Base-by-base conservation (phyloP, 257 asterid genomes). In the Mentha longifolia region DNA sequence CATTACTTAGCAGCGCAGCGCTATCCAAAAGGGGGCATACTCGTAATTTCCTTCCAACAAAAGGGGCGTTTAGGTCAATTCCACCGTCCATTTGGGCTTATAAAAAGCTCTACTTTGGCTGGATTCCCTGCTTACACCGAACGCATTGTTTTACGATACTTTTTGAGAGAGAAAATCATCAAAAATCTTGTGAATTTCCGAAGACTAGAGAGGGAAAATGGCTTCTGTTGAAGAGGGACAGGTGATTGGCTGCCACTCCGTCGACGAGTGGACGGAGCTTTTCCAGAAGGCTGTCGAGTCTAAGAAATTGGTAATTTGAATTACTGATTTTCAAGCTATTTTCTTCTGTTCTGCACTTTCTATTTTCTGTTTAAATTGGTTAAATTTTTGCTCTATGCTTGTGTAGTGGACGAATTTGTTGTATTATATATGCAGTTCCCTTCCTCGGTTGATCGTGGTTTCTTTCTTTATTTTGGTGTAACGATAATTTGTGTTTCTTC, bases 221-320 rank as follows among this genome's bases (percentile, higher is more conserved):
- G 85, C 89, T 25, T 61, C 88, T 43, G 41, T 63, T 3, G 95
- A 87, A 37, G 98, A 85, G 58, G 97, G 97, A 69, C 96, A 89
- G 33, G 96, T 93, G 67, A 58, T 83, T 63, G 75, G 85, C 46
- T 76, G 85, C 82, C 98, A 93, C 86, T n/a, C 79, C 71, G 71
- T 68, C 25, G 91, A 83, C 0, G 81, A 86, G 45, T 87, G 86
- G 89, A 68, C 56, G 5, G 68, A 33, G 1, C 81, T 74, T 9
- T 71, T 86, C 57, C 31, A 70, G 69, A 84, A 80, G 80, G 90
- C 81, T n/a, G 46, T 4, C 7, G 92, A 80, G 1, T 31, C 82
- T 50, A 76, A 76, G 60, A 89, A 87, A 66, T 79, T 91, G 90
- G 98, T 93, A 76, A 25, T 9, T 43, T 30, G 6, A 7, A 6